Evolutionary conservation across 129 eudicot species (phyloP).

Genomic region (Silybum marianum): DNA sequence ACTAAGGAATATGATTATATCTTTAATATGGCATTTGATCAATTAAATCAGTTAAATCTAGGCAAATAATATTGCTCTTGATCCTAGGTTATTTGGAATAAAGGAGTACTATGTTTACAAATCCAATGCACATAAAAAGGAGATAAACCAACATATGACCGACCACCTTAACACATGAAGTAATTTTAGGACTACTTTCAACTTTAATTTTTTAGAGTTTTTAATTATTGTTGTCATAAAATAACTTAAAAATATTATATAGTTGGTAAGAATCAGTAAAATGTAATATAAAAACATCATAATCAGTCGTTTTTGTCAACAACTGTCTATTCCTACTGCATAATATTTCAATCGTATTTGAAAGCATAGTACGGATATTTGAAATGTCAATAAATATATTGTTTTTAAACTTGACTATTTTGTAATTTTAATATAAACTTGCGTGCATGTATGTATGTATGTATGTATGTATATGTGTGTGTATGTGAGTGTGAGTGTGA

Average conservation of each 20-base stretch:
- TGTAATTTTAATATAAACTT: too few relatives aligned
- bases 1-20: neutral
- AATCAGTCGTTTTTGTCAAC: neutral
- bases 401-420: too few relatives aligned
- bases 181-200: neutral
- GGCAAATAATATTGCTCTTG: constrained; percentile 12
- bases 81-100: constrained; percentile 26
- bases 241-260: neutral
- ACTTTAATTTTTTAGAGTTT: neutral
- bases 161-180: constrained; percentile 22
- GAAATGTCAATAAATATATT: too few relatives aligned
- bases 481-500: too few relatives aligned
- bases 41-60: neutral
- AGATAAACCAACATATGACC: constrained; percentile 23
- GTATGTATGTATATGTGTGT: too few relatives aligned
- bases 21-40: neutral
- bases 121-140: constrained; percentile 29
- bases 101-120: constrained; percentile 15
- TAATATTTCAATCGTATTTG: neutral
- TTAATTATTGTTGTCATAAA: neutral
- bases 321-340: neutral
- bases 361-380: neutral
- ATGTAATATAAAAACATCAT: neutral
- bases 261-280: neutral
- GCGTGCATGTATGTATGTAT: too few relatives aligned